Base-by-base conservation (phyloP, 495 filamentous ascomycete species). In the Aspergillus hancockii region DNA sequence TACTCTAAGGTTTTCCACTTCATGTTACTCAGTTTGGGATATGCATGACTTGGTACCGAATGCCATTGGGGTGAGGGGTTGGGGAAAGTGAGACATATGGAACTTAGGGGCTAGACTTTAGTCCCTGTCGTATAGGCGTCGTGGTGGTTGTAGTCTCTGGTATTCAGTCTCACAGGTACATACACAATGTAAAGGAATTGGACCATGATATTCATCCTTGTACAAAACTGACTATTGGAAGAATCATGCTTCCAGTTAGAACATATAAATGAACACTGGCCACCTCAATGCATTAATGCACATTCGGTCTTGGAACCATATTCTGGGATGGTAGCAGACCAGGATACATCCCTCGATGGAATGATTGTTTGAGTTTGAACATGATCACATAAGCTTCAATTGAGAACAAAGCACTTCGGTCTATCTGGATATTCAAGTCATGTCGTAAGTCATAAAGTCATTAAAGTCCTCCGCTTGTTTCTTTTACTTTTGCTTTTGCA, bases 341-440 rank as follows among this genome's bases (percentile, higher is more conserved):
- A 45, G 36, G 55, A 51, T 56, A 14, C 43, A 55, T 40, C 56
- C 47, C 19, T 58, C 49, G 38, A 41, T 41, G 14, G 38, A 14
- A 6, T 36, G 16, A 34, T 34, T 34, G 16, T 32, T 36, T 18
- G n/a, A 21, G 16, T 32, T 36, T 18, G n/a, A 21, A 32, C 8
- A 52, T 19, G 21, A 34, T 8, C n/a, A 52, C 7, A 36, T 8
- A 52, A 3, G 12, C 18, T 9, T 43, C 16, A 54, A 54, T 36
- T 23, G 21, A 45, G 30, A 63, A 32, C 18, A 54, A 60, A 49
- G 18, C 40, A 38, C 45, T 51, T 67, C 57, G 64, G 63, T 67
- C 64, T 67, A 67, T 67, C 46, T 59, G 58, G 64, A 61, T 67
- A 67, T 67, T 59, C 58, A 52, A 56, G 61, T 61, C 58, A 60